Evolutionary conservation across 768 basidiomycete genomes (phyloP), one percentile per base, ranked within the genome.

Genomic region (Suillus tomentosus): DNA sequence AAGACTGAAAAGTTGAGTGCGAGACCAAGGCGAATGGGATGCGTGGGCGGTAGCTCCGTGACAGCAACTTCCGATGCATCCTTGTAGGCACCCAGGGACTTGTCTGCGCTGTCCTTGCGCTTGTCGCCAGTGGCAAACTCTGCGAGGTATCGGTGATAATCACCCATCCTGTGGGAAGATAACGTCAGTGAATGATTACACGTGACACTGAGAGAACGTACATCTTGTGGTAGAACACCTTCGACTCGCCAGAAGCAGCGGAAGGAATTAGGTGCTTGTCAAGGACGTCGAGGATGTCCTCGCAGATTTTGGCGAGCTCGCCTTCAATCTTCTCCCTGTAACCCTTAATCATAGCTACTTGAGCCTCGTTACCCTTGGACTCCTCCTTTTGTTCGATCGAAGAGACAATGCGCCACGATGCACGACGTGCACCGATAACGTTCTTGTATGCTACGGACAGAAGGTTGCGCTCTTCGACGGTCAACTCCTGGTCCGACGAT

Each of bases 211-310:
- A 27, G 27, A 27, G 62, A 10, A 74, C 93, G 67, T 71, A 95
- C 94, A 97, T 95, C 89, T 98, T 98, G 87, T 96, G 95, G 84
- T 99, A 99, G 87, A 98, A 99, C 64, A 98, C 96, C 84, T 97
- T 96, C 64, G 92, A 94, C 81, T 99, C 96, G 74, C 96, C 95
- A 63, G 94, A 91, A 66, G 94, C 94, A 60, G 96, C 96, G 13
- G 95, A 96, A 67, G 95, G 95, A 72, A 94, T 97, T 73, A 98
- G 90, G 84, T 97, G 95, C 84, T 96, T 94, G 79, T 96, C 94
- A 70, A 99, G 92, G 60, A 99, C 95, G 67, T 93, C 89, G 72
- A 99, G 92, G 74, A 99, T 97, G 76, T 98, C 95, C 81, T 97
- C 95, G 82, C 96, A 99, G 79, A 99, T 97, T 82, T 95, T 95